phyloP scores from a whole-genome alignment of 139 green algal species.

The Mesostigma viride region DNA sequence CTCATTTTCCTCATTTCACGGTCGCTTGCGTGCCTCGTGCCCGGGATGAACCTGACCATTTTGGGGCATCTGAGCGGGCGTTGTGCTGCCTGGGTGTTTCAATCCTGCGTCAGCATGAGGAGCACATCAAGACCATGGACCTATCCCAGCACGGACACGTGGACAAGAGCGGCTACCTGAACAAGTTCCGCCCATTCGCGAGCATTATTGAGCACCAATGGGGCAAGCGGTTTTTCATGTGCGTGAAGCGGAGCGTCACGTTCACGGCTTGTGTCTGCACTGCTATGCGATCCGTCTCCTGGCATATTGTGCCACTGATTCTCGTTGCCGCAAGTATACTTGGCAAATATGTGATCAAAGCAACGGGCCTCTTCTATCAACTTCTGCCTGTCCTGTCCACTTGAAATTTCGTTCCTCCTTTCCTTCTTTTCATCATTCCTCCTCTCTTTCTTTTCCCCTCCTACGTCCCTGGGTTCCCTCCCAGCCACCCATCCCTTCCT shows the following conservation, averaged over 20 bases:
- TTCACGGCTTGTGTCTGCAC: neutral
- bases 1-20: no score
- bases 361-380: neutral
- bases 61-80: no score
- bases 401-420: neutral
- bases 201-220: neutral
- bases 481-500: no score
- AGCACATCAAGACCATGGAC: no score
- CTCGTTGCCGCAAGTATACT: neutral
- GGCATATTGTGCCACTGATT: neutral
- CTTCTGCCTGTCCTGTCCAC: neutral
- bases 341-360: neutral
- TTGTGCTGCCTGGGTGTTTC: no score
- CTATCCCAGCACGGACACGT: no score
- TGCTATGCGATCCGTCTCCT: neutral
- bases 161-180: neutral
- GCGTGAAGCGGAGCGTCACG: no score
- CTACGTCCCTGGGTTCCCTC: no score
- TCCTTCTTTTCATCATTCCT: neutral
- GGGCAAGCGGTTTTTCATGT: neutral
- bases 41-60: no score
- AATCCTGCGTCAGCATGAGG: no score
- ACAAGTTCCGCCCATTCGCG: neutral
- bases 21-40: no score
- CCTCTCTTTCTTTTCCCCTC: no score